Base-by-base conservation (phyloP, 257 asterid species). In the Nicotiana attenuata region DNA sequence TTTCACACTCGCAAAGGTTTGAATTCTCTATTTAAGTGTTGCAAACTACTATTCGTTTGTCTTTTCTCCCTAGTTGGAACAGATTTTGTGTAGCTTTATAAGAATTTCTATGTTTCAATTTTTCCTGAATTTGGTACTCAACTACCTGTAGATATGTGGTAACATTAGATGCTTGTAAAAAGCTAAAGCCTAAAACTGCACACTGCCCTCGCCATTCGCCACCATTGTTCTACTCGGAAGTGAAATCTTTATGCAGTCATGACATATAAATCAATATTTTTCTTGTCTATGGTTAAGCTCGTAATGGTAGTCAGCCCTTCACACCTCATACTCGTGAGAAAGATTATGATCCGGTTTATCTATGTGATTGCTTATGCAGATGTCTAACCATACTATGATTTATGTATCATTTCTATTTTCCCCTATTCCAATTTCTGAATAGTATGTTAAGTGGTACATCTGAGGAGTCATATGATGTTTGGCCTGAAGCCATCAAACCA, bases 1-100 rank as follows among this genome's bases (percentile, higher is more conserved):
- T 93, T 93, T 45, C 98, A 93, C 87, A 93, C 99, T 86, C 98
- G 95, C 82, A 95, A 93, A 95, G 98, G 98, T 92, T 73, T 78
- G 22, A 7, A 33, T 16, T 41, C n/a, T 66, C 29, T 35, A 19
- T 47, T 26, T 11, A 1, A 31, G 7, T 76, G 16, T 33, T 22
- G 60, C 22, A n/a, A 71, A 45, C 20, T 71, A 28, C 78, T 45
- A 3, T 45, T 14, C 60, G 47, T 71, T 10, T 71, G 41, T 50
- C 16, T 45, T 73, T 24, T 73, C 79, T 73, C 41, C 15, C 41
- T 73, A 33, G 13, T 73, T 50, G 41, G 20, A 73, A 50, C 41
- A 50, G 5, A 53, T 73, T 15, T 47, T 50, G 16, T 47, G 2
- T 73, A 73, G 63, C 10, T 73, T 28, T 64, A 26, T 1, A 64